These are phyloP conservation scores for Eimeria praecox DNA, from an alignment of 169 alveolate species.

Conservation along the genomic window DNA sequence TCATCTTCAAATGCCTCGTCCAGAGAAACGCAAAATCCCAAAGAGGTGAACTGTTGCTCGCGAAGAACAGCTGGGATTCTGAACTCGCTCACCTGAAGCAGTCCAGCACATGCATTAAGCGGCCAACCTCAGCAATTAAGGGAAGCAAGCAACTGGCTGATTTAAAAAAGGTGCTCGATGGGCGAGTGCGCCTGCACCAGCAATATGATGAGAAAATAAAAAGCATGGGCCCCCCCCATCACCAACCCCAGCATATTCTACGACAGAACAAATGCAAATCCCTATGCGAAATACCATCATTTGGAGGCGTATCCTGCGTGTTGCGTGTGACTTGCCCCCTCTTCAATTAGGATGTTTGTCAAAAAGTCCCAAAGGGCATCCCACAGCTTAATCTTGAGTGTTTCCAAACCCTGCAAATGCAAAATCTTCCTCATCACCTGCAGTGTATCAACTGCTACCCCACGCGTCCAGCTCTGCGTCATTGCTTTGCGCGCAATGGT, in stretches of 20 bases:
- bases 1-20: constrained; percentile 80
- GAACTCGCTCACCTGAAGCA: constrained; percentile 78
- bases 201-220: neutral
- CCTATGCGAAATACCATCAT: neutral
- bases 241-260: neutral
- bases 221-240: neutral
- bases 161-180: neutral
- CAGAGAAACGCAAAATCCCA: constrained; percentile 78
- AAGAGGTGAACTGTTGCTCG: constrained; percentile 75
- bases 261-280: neutral
- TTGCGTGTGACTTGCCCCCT: constrained; percentile 59
- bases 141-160: neutral
- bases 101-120: neutral
- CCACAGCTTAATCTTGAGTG: constrained; percentile 67
- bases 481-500: neutral
- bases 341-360: constrained; percentile 56
- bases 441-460: neutral
- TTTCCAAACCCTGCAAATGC: constrained; percentile 55
- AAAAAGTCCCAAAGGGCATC: constrained; percentile 77
- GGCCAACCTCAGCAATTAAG: neutral
- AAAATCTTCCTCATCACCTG: neutral
- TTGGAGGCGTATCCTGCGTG: constrained; percentile 17
- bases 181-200: neutral
- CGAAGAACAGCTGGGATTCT: constrained; percentile 68
- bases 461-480: neutral